A percentile compares a stretch with the other conserved stretches of the same genome.
Evolutionary conservation across 129 eudicot species (phyloP).

Genomic region (Helianthus tuberosus): DNA sequence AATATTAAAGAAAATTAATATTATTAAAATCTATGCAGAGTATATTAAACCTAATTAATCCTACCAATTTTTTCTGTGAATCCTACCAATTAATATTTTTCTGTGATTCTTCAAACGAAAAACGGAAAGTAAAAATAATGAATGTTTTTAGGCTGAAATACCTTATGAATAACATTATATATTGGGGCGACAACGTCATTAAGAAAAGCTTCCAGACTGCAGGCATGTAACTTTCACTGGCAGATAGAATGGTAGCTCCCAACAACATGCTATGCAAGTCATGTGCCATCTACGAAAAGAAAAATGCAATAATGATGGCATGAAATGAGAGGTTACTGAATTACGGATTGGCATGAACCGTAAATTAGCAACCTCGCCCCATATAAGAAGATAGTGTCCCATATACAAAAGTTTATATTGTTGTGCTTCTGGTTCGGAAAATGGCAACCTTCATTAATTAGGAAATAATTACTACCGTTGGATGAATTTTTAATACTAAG

Average conservation of each 20-base stretch:
- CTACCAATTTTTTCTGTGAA: constrained; percentile 84
- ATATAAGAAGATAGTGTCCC: constrained; percentile 92
- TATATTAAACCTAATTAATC: constrained; percentile 17
- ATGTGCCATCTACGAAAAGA: constrained; percentile 72
- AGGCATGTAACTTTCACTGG: constrained; percentile 74
- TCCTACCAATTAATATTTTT: too few relatives aligned
- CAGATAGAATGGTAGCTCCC: constrained; percentile 68
- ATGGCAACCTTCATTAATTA: constrained; percentile 64
- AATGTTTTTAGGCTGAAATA: constrained; percentile 27
- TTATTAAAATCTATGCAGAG: neutral
- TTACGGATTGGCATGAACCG: constrained; percentile 72
- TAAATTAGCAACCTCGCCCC: constrained; percentile 99
- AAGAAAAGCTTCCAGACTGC: constrained; percentile 73
- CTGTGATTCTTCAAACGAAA: too few relatives aligned
- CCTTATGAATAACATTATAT: constrained; percentile 76
- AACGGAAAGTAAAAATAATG: neutral
- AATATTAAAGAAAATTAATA: neutral
- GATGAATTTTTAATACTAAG: neutral
- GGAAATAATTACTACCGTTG: neutral
- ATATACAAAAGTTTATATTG: constrained; percentile 82
- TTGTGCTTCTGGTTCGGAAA: constrained; percentile 84
- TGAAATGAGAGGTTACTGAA: neutral
- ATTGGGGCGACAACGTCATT: constrained; percentile 67
- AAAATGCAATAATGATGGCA: neutral
- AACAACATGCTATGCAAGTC: constrained; percentile 84